phyloP scores from a whole-genome alignment of 495 filamentous ascomycete species.

The Hyaloscypha finlandica region DNA sequence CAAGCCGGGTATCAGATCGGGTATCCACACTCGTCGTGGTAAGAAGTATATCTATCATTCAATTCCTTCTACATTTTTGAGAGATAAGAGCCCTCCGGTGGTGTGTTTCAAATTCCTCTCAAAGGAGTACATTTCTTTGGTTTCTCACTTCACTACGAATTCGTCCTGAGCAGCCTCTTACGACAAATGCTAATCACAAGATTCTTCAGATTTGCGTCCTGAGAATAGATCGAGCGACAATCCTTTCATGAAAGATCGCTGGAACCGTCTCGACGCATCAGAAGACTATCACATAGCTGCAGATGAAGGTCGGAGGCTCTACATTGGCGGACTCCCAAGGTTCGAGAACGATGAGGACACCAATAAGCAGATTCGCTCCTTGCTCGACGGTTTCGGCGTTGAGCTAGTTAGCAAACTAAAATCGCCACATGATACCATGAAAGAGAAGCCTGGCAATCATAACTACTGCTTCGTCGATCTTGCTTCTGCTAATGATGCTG shows the following conservation, averaged over 20 bases:
- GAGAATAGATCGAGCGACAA: not conserved
- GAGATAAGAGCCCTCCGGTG: too few relatives aligned
- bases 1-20: slow-evolving; percentile 52
- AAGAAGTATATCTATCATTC: too few relatives aligned
- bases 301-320: slow-evolving; percentile 55
- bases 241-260: slow-evolving; percentile 27
- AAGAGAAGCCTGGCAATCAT: slow-evolving; percentile 55
- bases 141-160: too few relatives aligned
- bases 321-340: slow-evolving; percentile 62
- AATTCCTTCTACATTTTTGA: too few relatives aligned
- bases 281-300: slow-evolving; percentile 36
- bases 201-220: not conserved
- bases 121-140: too few relatives aligned
- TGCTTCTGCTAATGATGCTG: slow-evolving; percentile 53
- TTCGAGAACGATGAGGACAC: slow-evolving; percentile 58
- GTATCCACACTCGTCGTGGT: slow-evolving; percentile 10
- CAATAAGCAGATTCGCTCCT: slow-evolving; percentile 51
- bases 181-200: too few relatives aligned
- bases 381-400: slow-evolving; percentile 62
- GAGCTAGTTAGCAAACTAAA: slow-evolving; percentile 67
- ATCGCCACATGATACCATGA: slow-evolving; percentile 54
- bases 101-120: too few relatives aligned
- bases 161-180: too few relatives aligned
- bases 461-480: slow-evolving; percentile 74
- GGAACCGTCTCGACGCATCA: slow-evolving; percentile 23